These are phyloP conservation scores for Dryas octopetala DNA, from an alignment of 306 rosid genomes.

Conservation along the genomic window DNA sequence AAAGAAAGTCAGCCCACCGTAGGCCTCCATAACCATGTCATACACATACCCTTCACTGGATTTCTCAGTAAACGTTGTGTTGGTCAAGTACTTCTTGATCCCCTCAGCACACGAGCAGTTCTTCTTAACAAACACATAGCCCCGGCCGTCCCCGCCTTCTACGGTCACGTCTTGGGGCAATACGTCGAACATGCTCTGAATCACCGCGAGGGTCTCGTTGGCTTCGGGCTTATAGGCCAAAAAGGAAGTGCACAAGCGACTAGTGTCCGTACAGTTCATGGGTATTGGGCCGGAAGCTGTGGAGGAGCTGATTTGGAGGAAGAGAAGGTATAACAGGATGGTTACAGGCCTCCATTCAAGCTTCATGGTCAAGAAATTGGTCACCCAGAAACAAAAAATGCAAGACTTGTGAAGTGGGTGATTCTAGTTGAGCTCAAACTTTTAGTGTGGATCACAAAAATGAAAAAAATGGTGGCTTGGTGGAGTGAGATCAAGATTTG, in stretches of 20 bases:
- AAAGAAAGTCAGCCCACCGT: conserved; percentile 65
- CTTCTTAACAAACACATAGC: conserved; percentile 65
- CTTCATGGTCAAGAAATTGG: conserved; percentile 39
- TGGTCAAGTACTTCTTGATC: conserved; percentile 55
- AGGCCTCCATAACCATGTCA: conserved; percentile 68
- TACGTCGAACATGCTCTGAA: conserved; percentile 91
- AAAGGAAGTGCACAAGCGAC: conserved; percentile 81
- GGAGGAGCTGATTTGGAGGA: conserved; percentile 30
- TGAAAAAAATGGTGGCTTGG: background rate
- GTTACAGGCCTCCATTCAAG: conserved; percentile 25
- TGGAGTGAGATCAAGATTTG: conserved; percentile 7
- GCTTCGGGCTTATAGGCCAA: conserved; percentile 65
- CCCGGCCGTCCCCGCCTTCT: conserved; percentile 63
- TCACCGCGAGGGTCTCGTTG: conserved; percentile 55
- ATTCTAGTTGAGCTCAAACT: background rate
- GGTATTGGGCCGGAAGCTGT: conserved; percentile 44
- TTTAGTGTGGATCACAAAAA: no score
- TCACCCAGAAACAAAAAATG: background rate
- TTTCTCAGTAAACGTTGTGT: conserved; percentile 77
- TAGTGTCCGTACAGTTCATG: conserved; percentile 74
- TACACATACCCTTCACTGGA: conserved; percentile 61
- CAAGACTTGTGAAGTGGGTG: background rate
- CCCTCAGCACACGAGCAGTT: conserved; percentile 81
- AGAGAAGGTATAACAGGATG: conserved; percentile 31
- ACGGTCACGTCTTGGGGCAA: conserved; percentile 68